These are phyloP conservation scores for Panicum hallii DNA, from an alignment of 202 grass and related monocot species.

Conservation along the genomic window DNA sequence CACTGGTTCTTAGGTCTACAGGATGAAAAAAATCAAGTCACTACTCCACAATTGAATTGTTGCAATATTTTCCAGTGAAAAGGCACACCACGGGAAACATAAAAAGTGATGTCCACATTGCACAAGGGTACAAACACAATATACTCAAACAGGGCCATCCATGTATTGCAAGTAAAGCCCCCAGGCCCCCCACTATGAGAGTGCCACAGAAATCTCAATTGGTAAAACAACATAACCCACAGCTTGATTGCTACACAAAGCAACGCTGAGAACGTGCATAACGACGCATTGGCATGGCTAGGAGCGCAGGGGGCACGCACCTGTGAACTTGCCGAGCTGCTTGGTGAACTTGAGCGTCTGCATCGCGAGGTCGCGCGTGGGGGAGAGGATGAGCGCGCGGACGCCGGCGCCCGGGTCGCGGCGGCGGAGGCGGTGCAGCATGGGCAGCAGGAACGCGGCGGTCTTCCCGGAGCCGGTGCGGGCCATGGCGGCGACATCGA, in stretches of 20 bases:
- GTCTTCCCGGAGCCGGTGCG: conserved; percentile 95
- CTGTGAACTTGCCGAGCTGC: conserved; percentile 87
- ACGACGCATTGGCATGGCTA: background rate
- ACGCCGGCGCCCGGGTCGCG: conserved; percentile 77
- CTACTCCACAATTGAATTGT: background rate
- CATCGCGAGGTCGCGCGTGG: conserved; percentile 87
- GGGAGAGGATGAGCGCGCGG: conserved; percentile 85
- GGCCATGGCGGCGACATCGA: conserved; percentile 91
- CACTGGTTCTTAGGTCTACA: conserved; percentile 73
- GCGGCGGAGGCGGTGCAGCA: conserved; percentile 88
- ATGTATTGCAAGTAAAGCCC: background rate
- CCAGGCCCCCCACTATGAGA: background rate
- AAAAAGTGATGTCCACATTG: background rate
- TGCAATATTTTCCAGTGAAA: background rate
- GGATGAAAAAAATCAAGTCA: conserved; percentile 25
- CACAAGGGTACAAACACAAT: conserved; percentile 13
- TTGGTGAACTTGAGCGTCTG: conserved; percentile 93
- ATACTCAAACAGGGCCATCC: background rate
- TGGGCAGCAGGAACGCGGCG: conserved; percentile 89
- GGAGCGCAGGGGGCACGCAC: conserved; percentile 39
- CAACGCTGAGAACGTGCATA: background rate
- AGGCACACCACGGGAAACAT: background rate
- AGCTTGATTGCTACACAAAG: background rate
- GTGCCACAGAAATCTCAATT: background rate
- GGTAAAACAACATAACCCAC: background rate